Percentiles rank a stretch among this genome's conserved stretches.
phyloP scores from a whole-genome alignment of 2,329 filamentous ascomycete genomes.

The Diaporthe vaccinii region DNA sequence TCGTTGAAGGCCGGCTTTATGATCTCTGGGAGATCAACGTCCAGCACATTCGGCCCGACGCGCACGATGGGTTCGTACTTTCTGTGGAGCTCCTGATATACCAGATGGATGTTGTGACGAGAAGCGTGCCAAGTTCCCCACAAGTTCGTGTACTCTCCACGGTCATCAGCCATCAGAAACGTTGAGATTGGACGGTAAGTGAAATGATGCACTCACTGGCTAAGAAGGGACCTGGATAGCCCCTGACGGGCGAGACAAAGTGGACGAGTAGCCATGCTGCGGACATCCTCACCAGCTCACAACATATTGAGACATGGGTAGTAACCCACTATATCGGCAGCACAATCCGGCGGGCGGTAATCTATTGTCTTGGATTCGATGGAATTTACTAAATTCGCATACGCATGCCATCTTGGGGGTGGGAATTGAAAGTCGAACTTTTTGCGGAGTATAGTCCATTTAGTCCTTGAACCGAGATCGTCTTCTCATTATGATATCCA shows the following conservation, averaged over 20 bases:
- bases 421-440: background rate
- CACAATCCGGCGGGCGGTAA: background rate
- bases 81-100: slow-evolving; percentile 31
- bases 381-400: background rate
- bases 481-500: no score
- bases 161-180: background rate
- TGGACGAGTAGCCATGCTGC: background rate
- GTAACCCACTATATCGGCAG: background rate
- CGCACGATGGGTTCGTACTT: slow-evolving; percentile 21
- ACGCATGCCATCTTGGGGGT: background rate
- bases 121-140: slow-evolving; percentile 18
- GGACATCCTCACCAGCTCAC: background rate
- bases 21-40: slow-evolving; percentile 28
- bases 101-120: slow-evolving; percentile 11
- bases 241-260: background rate
- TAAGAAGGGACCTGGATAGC: slow-evolving; percentile 25
- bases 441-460: no score
- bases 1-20: slow-evolving; percentile 19
- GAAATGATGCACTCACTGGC: background rate
- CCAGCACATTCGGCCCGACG: slow-evolving; percentile 21
- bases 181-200: background rate
- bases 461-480: no score
- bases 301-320: background rate
- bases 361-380: background rate
- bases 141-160: slow-evolving; percentile 14